Evolutionary conservation across 2,329 filamentous ascomycete species (phyloP).

Genomic region (Ceratocystis papillata): DNA sequence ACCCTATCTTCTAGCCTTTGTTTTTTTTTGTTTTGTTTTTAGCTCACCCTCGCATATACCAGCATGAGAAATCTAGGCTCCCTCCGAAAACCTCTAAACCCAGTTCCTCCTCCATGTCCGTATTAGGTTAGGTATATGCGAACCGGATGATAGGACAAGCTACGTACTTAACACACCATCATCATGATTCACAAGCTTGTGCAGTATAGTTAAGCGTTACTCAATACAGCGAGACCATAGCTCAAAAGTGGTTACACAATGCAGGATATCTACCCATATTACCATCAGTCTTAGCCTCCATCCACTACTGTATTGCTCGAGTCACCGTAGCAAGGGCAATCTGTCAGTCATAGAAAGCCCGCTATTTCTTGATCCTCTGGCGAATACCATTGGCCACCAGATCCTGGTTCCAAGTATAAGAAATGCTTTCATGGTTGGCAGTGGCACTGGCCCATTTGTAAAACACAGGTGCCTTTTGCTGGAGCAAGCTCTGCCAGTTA

Average conservation of each 20-base stretch:
- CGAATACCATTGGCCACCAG: background rate
- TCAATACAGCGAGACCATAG: background rate
- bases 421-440: constrained; percentile 54
- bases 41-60: too few species aligned
- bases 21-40: background rate
- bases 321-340: too few species aligned
- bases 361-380: background rate
- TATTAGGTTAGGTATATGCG: too few species aligned
- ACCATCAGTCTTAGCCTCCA: background rate
- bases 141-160: too few species aligned
- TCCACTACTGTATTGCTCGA: background rate
- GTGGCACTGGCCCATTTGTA: constrained; percentile 55
- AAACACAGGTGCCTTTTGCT: constrained; percentile 52
- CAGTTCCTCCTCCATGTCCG: too few species aligned
- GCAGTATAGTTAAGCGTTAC: too few species aligned
- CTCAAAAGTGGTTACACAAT: background rate
- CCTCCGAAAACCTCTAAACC: too few species aligned
- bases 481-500: constrained; percentile 38
- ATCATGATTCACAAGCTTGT: too few species aligned
- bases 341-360: background rate
- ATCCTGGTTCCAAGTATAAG: constrained; percentile 12
- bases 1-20: background rate
- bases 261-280: too few species aligned
- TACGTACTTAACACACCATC: too few species aligned
- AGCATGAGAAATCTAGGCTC: too few species aligned